Conservation (phyloP, 257 asterid species). For the Sherardia arvensis region DNA sequence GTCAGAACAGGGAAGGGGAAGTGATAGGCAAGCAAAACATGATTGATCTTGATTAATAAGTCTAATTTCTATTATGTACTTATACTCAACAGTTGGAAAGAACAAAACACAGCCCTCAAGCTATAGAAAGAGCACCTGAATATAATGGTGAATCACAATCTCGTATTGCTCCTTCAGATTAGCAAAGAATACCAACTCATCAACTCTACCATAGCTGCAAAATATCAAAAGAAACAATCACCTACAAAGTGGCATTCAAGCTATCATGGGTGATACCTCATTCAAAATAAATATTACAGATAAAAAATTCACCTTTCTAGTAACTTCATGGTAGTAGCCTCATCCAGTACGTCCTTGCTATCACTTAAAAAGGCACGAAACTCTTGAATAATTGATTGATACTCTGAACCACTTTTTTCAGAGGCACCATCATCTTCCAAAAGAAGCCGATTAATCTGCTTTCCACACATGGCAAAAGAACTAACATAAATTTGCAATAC, state of each 20-base stretch:
- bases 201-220: constrained; percentile 93
- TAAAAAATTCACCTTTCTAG: constrained; percentile 62
- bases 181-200: constrained; percentile 96
- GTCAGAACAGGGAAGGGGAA: not conserved
- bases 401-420: constrained; percentile 48
- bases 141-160: constrained; percentile 88
- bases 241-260: not conserved
- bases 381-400: constrained; percentile 64
- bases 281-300: constrained; percentile 8
- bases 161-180: constrained; percentile 87
- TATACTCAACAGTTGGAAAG: not conserved
- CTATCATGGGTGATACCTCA: not conserved
- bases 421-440: constrained; percentile 67
- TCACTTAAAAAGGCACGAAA: constrained; percentile 92
- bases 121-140: constrained; percentile 57
- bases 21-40: not conserved
- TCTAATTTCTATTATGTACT: not conserved
- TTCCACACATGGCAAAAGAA: constrained; percentile 13
- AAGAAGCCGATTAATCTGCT: constrained; percentile 78
- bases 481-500: not conserved
- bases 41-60: not conserved
- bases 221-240: constrained; percentile 16
- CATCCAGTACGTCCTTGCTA: constrained; percentile 92
- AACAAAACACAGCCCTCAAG: not conserved
- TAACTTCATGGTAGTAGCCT: constrained; percentile 91